Percentiles rank a stretch among this genome's conserved stretches.
phyloP scores from a whole-genome alignment of 2,329 filamentous ascomycete species.

The Aspergillus clavatus region DNA sequence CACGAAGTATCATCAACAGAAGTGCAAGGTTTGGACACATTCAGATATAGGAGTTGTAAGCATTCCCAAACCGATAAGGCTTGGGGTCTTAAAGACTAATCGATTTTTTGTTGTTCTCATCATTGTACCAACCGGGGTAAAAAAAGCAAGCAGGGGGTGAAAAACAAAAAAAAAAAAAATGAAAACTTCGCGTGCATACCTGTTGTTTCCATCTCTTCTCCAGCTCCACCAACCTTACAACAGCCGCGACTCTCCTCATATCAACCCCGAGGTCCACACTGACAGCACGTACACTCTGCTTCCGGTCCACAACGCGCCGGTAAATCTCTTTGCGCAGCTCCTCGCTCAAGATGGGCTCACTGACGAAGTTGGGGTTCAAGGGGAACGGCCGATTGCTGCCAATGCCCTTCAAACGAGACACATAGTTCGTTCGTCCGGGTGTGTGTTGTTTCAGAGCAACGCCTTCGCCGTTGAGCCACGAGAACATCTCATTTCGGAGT shows the following conservation, averaged over 20 bases:
- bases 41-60: slow-evolving; percentile 52
- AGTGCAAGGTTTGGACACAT: slow-evolving; percentile 10
- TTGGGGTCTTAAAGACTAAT: slow-evolving; percentile 99
- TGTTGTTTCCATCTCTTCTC: slow-evolving; percentile 72
- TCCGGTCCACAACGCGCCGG: slow-evolving; percentile 58
- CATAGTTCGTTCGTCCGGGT: slow-evolving; percentile 31
- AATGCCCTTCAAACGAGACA: slow-evolving; percentile 17
- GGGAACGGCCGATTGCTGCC: slow-evolving; percentile 60
- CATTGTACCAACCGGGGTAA: slow-evolving; percentile 41
- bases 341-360: slow-evolving; percentile 69
- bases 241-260: slow-evolving; percentile 76
- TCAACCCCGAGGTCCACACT: slow-evolving; percentile 74
- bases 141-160: slow-evolving; percentile 3
- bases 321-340: slow-evolving; percentile 69
- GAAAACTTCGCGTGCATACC: slow-evolving; percentile 57
- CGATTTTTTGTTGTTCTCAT: slow-evolving; percentile 75
- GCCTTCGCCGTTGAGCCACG: slow-evolving; percentile 50
- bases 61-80: slow-evolving; percentile 46
- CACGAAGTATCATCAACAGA: slow-evolving; percentile 2
- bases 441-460: slow-evolving; percentile 27
- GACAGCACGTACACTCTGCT: slow-evolving; percentile 67
- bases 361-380: slow-evolving; percentile 64
- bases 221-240: slow-evolving; percentile 78
- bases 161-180: slow-evolving; percentile 16
- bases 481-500: slow-evolving; percentile 52